Conservation (phyloP, 768 basidiomycete species). For the Rhizopogon vulgaris region DNA sequence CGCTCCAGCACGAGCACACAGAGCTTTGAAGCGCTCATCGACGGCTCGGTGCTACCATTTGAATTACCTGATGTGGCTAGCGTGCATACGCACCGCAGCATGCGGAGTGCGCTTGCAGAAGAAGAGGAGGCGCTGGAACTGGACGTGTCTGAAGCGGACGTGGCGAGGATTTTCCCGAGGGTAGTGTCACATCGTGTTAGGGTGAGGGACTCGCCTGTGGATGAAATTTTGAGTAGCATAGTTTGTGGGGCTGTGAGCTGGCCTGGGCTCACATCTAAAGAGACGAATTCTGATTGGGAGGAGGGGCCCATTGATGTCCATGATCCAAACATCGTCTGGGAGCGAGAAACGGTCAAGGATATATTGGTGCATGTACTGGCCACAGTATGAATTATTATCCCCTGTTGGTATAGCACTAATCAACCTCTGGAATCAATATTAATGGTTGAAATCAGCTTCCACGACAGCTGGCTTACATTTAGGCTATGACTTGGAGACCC, state of each 20-base stretch:
- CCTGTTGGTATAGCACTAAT: not conserved
- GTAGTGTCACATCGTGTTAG: slow-evolving; percentile 72
- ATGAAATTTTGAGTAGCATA: slow-evolving; percentile 62
- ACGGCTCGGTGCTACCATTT: slow-evolving; percentile 1
- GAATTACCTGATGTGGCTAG: slow-evolving; percentile 12
- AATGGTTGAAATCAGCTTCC: not conserved
- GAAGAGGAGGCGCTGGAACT: slow-evolving; percentile 28
- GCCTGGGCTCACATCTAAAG: slow-evolving; percentile 9
- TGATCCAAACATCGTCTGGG: slow-evolving; percentile 23
- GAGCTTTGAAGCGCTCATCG: slow-evolving; percentile 14
- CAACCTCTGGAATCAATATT: not conserved
- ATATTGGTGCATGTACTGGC: slow-evolving; percentile 54
- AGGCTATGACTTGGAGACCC: not conserved
- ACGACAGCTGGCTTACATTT: not conserved
- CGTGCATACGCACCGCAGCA: slow-evolving; percentile 1
- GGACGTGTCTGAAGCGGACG: slow-evolving; percentile 69
- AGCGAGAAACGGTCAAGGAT: slow-evolving; percentile 54
- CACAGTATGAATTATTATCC: slow-evolving; percentile 32
- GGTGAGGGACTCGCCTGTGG: slow-evolving; percentile 61
- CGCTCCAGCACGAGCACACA: slow-evolving; percentile 12
- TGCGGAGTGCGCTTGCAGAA: slow-evolving; percentile 1
- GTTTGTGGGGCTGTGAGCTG: slow-evolving; percentile 45
- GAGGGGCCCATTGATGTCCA: not conserved
- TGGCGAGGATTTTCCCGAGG: slow-evolving; percentile 67
- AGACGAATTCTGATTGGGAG: slow-evolving; percentile 6